These are phyloP conservation scores for Trichoderma hamatum DNA, from an alignment of 2,329 filamentous ascomycete genomes.

Conservation along the genomic window DNA sequence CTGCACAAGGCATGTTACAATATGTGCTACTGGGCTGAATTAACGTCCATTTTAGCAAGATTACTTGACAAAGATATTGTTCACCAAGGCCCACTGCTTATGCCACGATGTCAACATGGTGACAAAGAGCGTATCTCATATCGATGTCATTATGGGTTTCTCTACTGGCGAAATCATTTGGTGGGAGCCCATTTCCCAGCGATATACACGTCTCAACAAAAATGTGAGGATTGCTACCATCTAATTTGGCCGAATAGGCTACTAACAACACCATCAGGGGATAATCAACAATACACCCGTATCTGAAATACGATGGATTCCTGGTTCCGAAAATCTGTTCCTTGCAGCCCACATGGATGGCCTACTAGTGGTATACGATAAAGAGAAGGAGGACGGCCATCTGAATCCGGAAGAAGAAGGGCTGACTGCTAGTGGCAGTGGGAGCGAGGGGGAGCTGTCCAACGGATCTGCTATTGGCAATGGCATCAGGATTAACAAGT, in stretches of 20 bases:
- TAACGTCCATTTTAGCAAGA: constrained; percentile 64
- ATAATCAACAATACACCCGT: constrained; percentile 85
- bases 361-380: constrained; percentile 90
- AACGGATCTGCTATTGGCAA: constrained; percentile 43
- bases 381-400: constrained; percentile 87
- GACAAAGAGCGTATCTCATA: constrained; percentile 77
- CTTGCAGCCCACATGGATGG: constrained; percentile 92
- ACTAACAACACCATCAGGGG: constrained; percentile 54
- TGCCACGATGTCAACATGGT: constrained; percentile 89
- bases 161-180: constrained; percentile 97
- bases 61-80: constrained; percentile 91
- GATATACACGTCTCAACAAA: constrained; percentile 95
- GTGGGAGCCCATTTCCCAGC: constrained; percentile 96
- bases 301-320: constrained; percentile 88
- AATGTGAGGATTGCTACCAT: constrained; percentile 59
- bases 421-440: constrained; percentile 73
- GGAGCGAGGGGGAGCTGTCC: constrained; percentile 45
- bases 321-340: constrained; percentile 90
- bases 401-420: constrained; percentile 71
- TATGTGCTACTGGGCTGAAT: constrained; percentile 3
- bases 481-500: constrained; percentile 78
- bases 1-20: neutral
- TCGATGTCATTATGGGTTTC: constrained; percentile 94
- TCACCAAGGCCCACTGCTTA: constrained; percentile 92
- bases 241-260: neutral